Conservation (phyloP, 768 basidiomycete species). For the Auriscalpium vulgare region DNA sequence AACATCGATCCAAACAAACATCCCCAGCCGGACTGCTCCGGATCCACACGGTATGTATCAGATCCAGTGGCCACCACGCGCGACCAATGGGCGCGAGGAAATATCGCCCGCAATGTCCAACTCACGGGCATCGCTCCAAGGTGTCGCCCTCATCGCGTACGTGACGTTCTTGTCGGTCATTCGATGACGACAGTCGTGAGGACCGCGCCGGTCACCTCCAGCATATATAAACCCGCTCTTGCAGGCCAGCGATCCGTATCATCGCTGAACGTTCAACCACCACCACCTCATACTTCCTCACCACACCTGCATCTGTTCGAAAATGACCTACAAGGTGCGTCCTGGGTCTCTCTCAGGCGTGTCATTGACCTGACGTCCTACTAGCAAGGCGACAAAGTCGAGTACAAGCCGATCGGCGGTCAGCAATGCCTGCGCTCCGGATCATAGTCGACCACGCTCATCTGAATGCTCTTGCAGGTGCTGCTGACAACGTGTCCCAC, state of each 20-base stretch:
- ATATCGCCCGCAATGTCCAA: no score
- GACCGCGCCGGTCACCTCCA: neutral
- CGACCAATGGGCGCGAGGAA: no score
- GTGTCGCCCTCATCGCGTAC: no score
- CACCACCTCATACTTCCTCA: neutral
- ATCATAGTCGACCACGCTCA: neutral
- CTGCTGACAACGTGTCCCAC: conserved; percentile 30
- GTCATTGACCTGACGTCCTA: neutral
- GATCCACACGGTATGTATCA: no score
- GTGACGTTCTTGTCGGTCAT: neutral
- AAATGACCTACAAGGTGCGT: neutral
- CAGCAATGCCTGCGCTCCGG: neutral
- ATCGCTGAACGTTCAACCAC: neutral
- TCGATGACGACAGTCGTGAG: neutral
- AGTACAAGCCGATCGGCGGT: conserved; percentile 37
- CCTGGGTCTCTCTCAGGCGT: neutral
- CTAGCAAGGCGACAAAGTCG: conserved; percentile 34
- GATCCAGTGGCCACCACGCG: no score
- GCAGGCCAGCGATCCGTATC: neutral
- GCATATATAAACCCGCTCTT: neutral
- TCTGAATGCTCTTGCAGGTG: conserved; percentile 4
- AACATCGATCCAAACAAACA: no score
- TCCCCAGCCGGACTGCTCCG: no score
- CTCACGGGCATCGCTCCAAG: no score
- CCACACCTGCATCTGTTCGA: neutral